Evolutionary conservation across 2,329 filamentous ascomycete genomes (phyloP).

Genomic region (Neoarthrinium moseri): DNA sequence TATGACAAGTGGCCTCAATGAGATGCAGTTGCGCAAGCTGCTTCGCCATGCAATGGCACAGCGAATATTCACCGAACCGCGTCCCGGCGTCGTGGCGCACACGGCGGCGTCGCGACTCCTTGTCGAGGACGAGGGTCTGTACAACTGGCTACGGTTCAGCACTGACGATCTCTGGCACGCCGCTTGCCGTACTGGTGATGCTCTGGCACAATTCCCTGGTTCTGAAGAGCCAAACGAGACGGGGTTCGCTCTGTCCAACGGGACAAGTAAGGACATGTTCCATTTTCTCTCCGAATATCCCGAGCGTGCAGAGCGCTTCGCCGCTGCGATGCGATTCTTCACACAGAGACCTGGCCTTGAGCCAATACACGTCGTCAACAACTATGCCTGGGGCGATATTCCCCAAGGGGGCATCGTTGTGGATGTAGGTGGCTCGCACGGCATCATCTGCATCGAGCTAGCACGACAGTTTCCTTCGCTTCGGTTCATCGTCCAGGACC

Average conservation of each 20-base stretch:
- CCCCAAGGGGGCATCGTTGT: conserved; percentile 47
- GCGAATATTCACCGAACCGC: conserved; percentile 30
- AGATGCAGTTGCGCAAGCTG: conserved; percentile 27
- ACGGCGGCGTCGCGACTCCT: conserved; percentile 19
- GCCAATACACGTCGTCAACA: conserved; percentile 49
- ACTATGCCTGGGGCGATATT: conserved; percentile 51
- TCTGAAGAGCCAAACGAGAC: conserved; percentile 47
- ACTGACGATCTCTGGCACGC: conserved; percentile 53
- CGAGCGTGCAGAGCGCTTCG: conserved; percentile 48
- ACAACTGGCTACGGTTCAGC: conserved; percentile 56
- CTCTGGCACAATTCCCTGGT: conserved; percentile 42
- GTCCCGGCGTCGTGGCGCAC: conserved; percentile 18
- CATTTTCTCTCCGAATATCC: conserved; percentile 49
- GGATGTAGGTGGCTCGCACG: conserved; percentile 59
- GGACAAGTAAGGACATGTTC: conserved; percentile 54
- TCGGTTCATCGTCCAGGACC: conserved; percentile 52
- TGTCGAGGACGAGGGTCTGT: conserved; percentile 37
- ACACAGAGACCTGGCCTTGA: conserved; percentile 57
- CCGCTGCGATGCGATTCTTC: conserved; percentile 53
- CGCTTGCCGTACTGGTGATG: conserved; percentile 42
- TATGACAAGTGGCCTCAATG: not conserved
- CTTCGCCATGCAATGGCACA: conserved; percentile 31
- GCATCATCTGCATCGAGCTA: conserved; percentile 54
- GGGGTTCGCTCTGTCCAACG: conserved; percentile 51
- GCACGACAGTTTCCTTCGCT: conserved; percentile 42